Evolutionary conservation across 306 rosid genomes (phyloP).

Genomic region (Fragaria nilgerrensis): DNA sequence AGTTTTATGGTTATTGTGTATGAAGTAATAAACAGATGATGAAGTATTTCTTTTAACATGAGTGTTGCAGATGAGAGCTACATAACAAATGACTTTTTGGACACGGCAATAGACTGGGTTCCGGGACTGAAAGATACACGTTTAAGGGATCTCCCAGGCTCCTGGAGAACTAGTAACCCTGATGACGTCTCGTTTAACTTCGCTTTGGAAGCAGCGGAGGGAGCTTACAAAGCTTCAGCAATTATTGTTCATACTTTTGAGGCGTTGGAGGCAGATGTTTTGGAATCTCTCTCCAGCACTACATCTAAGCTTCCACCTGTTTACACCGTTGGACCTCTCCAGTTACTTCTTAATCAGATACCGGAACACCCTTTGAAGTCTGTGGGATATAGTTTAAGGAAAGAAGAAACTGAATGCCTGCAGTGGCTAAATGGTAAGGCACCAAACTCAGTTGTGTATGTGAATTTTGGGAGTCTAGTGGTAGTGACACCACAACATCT

Average conservation of each 20-base stretch:
- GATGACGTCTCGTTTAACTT: background rate
- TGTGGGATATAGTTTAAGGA: background rate
- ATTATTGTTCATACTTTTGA: conserved; percentile 16
- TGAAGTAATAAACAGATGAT: background rate
- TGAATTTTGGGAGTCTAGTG: background rate
- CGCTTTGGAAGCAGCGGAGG: background rate
- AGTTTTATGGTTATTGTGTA: background rate
- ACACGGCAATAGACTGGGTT: background rate
- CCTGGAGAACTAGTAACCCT: background rate
- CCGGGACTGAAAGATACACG: conserved; percentile 11
- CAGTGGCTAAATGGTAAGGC: background rate
- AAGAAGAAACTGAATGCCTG: conserved; percentile 2
- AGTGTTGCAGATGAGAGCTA: conserved; percentile 6
- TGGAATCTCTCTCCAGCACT: background rate
- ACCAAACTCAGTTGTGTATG: background rate
- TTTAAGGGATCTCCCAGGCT: background rate
- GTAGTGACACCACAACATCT: background rate
- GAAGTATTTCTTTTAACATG: no score
- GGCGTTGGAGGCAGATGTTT: background rate
- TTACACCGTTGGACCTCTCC: conserved; percentile 19
- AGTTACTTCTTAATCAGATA: conserved; percentile 2
- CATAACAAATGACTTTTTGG: conserved; percentile 8
- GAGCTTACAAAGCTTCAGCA: conserved; percentile 1
- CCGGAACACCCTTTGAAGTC: conserved; percentile 1
- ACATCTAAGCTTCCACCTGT: conserved; percentile 5